A percentile compares a stretch with the other conserved stretches of the same genome.
phyloP scores from a whole-genome alignment of 169 alveolate species.

The Cardiosporidium cionae region DNA sequence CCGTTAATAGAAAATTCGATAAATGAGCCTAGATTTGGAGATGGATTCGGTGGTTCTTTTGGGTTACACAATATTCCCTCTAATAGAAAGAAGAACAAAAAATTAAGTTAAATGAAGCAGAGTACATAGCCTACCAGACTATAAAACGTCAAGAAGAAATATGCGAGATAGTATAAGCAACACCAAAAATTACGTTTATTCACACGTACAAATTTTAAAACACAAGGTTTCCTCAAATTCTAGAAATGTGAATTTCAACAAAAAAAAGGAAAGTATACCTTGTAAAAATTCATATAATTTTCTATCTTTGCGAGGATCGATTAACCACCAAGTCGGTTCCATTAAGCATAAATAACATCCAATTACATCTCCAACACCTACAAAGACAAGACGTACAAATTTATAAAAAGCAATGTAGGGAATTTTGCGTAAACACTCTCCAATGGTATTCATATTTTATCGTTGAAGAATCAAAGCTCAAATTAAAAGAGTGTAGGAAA shows the following conservation, averaged over 20 bases:
- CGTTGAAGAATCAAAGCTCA: too few relatives aligned
- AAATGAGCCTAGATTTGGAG: slow-evolving; percentile 48
- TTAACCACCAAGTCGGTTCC: slow-evolving; percentile 41
- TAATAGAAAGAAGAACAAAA: neutral
- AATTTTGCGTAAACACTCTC: too few relatives aligned
- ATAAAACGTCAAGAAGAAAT: neutral
- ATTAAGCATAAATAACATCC: slow-evolving; percentile 37
- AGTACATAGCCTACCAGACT: neutral
- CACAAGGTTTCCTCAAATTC: too few relatives aligned
- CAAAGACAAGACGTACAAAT: slow-evolving; percentile 22
- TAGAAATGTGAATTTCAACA: too few relatives aligned
- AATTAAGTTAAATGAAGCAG: neutral
- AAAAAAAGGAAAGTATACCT: too few relatives aligned
- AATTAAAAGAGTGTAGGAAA: too few relatives aligned
- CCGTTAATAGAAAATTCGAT: slow-evolving; percentile 68
- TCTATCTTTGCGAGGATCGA: slow-evolving; percentile 65
- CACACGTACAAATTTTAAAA: neutral
- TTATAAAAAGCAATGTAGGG: neutral
- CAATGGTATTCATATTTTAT: too few relatives aligned
- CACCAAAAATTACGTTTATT: too few relatives aligned
- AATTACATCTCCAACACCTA: slow-evolving; percentile 37
- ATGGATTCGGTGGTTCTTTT: slow-evolving; percentile 48
- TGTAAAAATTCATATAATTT: slow-evolving; percentile 60
- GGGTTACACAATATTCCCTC: slow-evolving; percentile 72
- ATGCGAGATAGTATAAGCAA: too few relatives aligned